A percentile compares a stretch with the other conserved stretches of the same genome.
phyloP scores from a whole-genome alignment of 176 grass and related monocot species.

The Oryza punctata region DNA sequence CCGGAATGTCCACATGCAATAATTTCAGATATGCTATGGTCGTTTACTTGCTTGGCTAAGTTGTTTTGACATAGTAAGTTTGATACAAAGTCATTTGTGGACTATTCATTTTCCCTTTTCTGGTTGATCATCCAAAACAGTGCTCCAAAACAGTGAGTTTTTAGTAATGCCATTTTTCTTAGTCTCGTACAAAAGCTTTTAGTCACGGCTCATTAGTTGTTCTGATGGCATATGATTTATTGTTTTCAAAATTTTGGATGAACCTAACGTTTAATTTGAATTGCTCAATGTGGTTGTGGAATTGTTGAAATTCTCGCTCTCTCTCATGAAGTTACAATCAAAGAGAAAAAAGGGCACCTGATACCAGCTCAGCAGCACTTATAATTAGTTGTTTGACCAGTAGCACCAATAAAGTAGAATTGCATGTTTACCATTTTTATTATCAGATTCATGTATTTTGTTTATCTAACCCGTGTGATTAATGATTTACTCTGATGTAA shows the following conservation, averaged over 20 bases:
- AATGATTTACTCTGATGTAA: conserved; percentile 13
- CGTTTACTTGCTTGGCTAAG: conserved; percentile 19
- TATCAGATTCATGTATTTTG: conserved; percentile 9
- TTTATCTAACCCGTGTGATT: conserved; percentile 17
- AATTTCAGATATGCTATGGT: not conserved
- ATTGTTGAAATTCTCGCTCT: not conserved
- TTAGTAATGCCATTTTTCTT: not conserved
- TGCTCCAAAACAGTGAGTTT: conserved; percentile 12
- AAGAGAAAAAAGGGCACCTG: not conserved
- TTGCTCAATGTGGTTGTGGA: not conserved
- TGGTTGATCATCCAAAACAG: not conserved
- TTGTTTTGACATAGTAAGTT: conserved; percentile 17
- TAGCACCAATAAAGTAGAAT: not conserved
- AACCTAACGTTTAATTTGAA: not conserved
- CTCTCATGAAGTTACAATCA: not conserved
- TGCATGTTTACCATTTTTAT: conserved; percentile 14
- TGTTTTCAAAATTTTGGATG: conserved; percentile 1
- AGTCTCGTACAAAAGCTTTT: not conserved
- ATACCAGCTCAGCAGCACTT: not conserved
- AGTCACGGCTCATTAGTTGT: not conserved
- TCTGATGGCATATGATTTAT: not conserved
- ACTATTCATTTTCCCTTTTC: conserved; percentile 9
- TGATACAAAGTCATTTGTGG: conserved; percentile 23
- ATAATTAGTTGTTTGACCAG: not conserved
- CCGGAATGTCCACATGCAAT: conserved; percentile 12